Conservation (phyloP, 2,329 filamentous ascomycete genomes). For the Didymella segeticola region DNA sequence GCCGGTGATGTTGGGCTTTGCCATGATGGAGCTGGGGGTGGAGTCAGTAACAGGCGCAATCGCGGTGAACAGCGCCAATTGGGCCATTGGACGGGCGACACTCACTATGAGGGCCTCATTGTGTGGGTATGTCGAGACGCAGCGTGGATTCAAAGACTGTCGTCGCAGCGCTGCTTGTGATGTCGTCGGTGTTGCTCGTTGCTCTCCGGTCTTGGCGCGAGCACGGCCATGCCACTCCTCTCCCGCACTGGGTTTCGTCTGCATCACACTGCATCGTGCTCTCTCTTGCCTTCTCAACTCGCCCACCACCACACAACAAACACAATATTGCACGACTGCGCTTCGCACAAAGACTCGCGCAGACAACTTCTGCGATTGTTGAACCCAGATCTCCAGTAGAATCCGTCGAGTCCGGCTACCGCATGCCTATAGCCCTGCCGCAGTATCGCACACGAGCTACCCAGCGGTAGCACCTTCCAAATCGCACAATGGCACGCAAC, state of each 20-base stretch:
- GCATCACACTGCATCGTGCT: slow-evolving; percentile 8
- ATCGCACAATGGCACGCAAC: slow-evolving; percentile 62
- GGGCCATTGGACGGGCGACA: not conserved
- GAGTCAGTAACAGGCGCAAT: slow-evolving; percentile 20
- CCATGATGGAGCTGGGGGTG: slow-evolving; percentile 55
- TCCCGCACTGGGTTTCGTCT: slow-evolving; percentile 6
- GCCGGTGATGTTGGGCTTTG: slow-evolving; percentile 78
- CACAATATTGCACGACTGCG: not conserved
- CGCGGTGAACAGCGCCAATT: slow-evolving; percentile 6
- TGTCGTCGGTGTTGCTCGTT: slow-evolving; percentile 12
- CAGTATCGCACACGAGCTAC: slow-evolving; percentile 21
- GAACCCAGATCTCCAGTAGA: not conserved
- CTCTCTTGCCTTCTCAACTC: slow-evolving; percentile 1
- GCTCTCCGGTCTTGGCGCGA: slow-evolving; percentile 12
- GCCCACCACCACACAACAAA: not conserved
- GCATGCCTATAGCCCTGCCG: slow-evolving; percentile 7
- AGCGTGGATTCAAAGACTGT: slow-evolving; percentile 27
- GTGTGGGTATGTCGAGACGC: slow-evolving; percentile 23
- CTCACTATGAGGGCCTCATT: slow-evolving; percentile 39
- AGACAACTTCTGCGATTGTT: not conserved
- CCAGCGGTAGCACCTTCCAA: slow-evolving; percentile 27
- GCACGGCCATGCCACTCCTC: slow-evolving; percentile 10
- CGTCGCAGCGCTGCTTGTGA: slow-evolving; percentile 28
- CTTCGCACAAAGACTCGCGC: not conserved
- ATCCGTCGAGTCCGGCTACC: not conserved